A percentile compares a stretch with the other conserved stretches of the same genome.
Conservation (phyloP, 352 stramenopile genomes). For the Phytophthora melonis region DNA sequence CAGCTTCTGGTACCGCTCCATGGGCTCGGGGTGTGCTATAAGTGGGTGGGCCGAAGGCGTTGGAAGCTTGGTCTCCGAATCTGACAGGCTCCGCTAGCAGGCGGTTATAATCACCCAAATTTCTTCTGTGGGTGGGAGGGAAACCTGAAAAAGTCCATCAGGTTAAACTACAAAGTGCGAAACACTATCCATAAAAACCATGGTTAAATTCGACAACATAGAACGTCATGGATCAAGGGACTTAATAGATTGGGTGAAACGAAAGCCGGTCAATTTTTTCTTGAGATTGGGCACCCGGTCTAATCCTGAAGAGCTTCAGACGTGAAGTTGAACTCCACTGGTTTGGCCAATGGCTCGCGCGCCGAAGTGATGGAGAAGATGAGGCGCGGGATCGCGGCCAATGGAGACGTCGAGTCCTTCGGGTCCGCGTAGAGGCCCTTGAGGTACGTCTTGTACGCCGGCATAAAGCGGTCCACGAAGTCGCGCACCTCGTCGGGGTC, state of each 20-base stretch:
- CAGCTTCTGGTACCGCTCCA: conserved; percentile 95
- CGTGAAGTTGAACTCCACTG: conserved; percentile 64
- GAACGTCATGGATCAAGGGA: not conserved
- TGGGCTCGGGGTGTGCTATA: conserved; percentile 32
- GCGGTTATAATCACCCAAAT: conserved; percentile 16
- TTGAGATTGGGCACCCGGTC: not conserved
- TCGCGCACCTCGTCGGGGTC: conserved; percentile 73
- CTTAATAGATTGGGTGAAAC: conserved; percentile 2
- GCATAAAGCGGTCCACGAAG: conserved; percentile 92
- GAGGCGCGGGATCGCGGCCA: conserved; percentile 56
- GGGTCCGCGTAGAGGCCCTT: conserved; percentile 61
- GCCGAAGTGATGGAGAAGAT: conserved; percentile 63
- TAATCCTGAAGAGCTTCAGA: conserved; percentile 47
- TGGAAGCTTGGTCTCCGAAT: conserved; percentile 14
- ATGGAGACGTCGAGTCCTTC: conserved; percentile 20
- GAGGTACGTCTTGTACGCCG: conserved; percentile 81
- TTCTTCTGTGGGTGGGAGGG: conserved; percentile 22
- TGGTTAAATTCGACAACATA: not conserved
- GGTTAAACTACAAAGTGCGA: not conserved
- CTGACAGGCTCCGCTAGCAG: conserved; percentile 26
- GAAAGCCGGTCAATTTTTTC: conserved; percentile 8
- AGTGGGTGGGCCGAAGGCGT: conserved; percentile 10
- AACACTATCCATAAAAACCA: not conserved
- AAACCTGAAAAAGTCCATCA: not conserved
- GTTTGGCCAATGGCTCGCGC: conserved; percentile 46